Evolutionary conservation across 169 alveolate species (phyloP), one percentile per base, ranked within the genome.

Genomic region (Eimeria praecox): DNA sequence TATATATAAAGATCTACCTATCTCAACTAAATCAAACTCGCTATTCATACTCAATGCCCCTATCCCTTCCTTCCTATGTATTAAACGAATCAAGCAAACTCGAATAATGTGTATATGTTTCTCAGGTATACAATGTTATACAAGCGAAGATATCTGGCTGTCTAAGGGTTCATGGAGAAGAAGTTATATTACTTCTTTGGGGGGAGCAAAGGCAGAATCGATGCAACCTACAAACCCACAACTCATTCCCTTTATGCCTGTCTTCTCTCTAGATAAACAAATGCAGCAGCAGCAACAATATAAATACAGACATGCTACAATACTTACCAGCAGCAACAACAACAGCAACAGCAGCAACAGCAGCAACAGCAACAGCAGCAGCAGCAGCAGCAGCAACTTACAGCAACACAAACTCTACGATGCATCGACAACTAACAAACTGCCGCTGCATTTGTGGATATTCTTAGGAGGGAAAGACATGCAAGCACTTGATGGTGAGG

Each of bases 401-500:
- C 54, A n/a, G 38, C 59, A 8, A 66, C 80, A 88, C 66, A 38
- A 24, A 27, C 18, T 46, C 46, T 27, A 83, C 20, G 66, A 33
- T 16, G 54, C 22, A 46, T 0, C 35, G 20, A 52, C 54, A 9
- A 16, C 46, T 27, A 38, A 75, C 54, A 89, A 62, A 38, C 85
- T 94, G 44, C 96, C 96, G 12, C 83, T 94, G n/a, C 96, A 94
- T 42, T 80, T 94, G 52, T 94, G 96, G 96, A 46, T 94, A 3
- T 52, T 94, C 66, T 42, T 94, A 12, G 94, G 94, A 12, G 96
- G 96, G 33, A 94, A 94, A 59, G 96, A 94, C 33, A 94, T 94
- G 96, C 90, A 78, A 30, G 96, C 94, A 3, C 89, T 94, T 16
- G 96, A 94, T 52, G 96, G 96, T 94, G 35, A n/a, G n/a, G n/a